These are phyloP conservation scores for Brassica incana DNA, from an alignment of 345 rosid genomes.

Conservation along the genomic window DNA sequence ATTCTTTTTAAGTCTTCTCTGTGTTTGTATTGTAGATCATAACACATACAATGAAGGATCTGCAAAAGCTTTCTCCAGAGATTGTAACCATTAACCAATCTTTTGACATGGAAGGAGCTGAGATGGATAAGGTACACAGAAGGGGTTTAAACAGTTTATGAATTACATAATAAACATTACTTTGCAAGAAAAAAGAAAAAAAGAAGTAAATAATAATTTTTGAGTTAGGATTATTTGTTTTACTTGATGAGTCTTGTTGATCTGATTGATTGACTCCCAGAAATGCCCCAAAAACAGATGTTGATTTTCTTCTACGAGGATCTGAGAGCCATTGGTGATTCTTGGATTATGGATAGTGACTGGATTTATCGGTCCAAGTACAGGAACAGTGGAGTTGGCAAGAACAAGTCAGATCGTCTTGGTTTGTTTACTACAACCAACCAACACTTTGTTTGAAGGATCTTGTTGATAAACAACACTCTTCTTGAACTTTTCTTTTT, in stretches of 20 bases:
- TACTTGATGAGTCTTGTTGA: slow-evolving; percentile 36
- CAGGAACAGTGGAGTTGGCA: slow-evolving; percentile 43
- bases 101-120: slow-evolving; percentile 51
- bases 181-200: background rate
- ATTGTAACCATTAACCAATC: slow-evolving; percentile 45
- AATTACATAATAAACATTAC: background rate
- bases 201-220: background rate
- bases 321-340: slow-evolving; percentile 65
- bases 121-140: slow-evolving; percentile 44
- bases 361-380: slow-evolving; percentile 56
- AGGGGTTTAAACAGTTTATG: background rate
- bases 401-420: slow-evolving; percentile 47
- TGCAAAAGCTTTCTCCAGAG: slow-evolving; percentile 63
- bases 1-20: too few relatives aligned
- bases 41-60: slow-evolving; percentile 61
- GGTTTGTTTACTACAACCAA: slow-evolving; percentile 39
- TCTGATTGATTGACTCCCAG: slow-evolving; percentile 41
- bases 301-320: slow-evolving; percentile 54
- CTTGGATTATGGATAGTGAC: slow-evolving; percentile 56
- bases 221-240: slow-evolving; percentile 7
- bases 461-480: slow-evolving; percentile 4
- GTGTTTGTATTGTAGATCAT: slow-evolving; percentile 50
- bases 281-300: slow-evolving; percentile 51
- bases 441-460: background rate
- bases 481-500: background rate